A percentile compares a stretch with the other conserved stretches of the same genome.
phyloP scores from a whole-genome alignment of 2,329 filamentous ascomycete genomes.

The Rutstroemia sp. region DNA sequence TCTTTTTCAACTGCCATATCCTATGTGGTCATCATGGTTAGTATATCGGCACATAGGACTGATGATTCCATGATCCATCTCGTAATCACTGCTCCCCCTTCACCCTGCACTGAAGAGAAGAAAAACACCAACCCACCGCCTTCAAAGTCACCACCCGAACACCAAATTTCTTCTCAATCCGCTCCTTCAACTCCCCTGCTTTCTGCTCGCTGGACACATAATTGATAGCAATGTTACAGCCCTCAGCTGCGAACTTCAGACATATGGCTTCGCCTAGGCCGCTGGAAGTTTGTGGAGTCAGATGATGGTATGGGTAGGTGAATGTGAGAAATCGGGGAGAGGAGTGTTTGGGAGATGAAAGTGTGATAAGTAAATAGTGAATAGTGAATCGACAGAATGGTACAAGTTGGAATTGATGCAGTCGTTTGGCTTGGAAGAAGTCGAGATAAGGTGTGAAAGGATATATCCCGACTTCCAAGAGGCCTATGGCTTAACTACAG shows the following conservation, averaged over 20 bases:
- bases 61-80: background rate
- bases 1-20: constrained; percentile 50
- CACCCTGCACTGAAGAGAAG: background rate
- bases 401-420: no score
- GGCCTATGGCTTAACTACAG: no score
- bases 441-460: no score
- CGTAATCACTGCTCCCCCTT: background rate
- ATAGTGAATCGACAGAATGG: no score
- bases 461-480: no score
- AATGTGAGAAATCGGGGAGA: no score
- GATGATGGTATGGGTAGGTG: no score
- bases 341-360: no score
- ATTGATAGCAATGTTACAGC: constrained; percentile 58
- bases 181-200: constrained; percentile 45
- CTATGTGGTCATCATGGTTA: constrained; percentile 26
- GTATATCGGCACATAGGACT: background rate
- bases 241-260: constrained; percentile 54
- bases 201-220: constrained; percentile 50
- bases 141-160: constrained; percentile 48
- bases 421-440: no score
- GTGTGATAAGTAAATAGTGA: no score
- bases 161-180: constrained; percentile 40
- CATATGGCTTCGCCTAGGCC: constrained; percentile 55
- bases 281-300: constrained; percentile 31
- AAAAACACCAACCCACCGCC: constrained; percentile 37